These are phyloP conservation scores for Rhizopus sp. DNA, from an alignment of 371 early-diverging fungal species.

Conservation along the genomic window DNA sequence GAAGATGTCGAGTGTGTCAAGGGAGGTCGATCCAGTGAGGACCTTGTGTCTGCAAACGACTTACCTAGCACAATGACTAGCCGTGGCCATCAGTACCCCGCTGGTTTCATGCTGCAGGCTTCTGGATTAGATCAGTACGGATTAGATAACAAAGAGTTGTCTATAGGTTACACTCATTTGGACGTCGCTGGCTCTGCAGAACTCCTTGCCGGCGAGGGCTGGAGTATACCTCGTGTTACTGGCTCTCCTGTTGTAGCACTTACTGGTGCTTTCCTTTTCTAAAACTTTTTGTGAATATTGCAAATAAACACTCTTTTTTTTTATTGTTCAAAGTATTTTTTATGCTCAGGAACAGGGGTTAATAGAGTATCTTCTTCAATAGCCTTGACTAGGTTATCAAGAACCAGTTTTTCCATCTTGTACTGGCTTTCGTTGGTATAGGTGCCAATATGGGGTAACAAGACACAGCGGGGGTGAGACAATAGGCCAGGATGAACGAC, in stretches of 20 bases:
- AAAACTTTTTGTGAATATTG: background rate
- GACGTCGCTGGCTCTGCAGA: constrained; percentile 89
- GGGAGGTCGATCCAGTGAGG: constrained; percentile 71
- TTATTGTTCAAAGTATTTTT: constrained; percentile 25
- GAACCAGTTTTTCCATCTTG: constrained; percentile 45
- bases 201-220: constrained; percentile 56
- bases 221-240: constrained; percentile 73
- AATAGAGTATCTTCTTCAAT: constrained; percentile 30
- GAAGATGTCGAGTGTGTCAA: constrained; percentile 76
- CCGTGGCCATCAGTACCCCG: constrained; percentile 90
- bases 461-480: constrained; percentile 37
- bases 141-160: constrained; percentile 55
- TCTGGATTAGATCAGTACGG: constrained; percentile 79
- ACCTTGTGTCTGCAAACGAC: constrained; percentile 81
- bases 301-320: background rate
- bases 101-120: constrained; percentile 82
- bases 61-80: constrained; percentile 71
- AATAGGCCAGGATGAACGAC: constrained; percentile 41
- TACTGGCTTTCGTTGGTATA: constrained; percentile 42
- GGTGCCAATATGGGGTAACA: constrained; percentile 53
- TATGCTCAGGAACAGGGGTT: constrained; percentile 49
- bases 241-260: constrained; percentile 81
- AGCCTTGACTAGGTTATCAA: constrained; percentile 40
- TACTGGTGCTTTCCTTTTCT: constrained; percentile 63
- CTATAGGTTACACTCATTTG: constrained; percentile 82